Conservation (phyloP, 441 rosid species). For the Erysimum pusillum region DNA sequence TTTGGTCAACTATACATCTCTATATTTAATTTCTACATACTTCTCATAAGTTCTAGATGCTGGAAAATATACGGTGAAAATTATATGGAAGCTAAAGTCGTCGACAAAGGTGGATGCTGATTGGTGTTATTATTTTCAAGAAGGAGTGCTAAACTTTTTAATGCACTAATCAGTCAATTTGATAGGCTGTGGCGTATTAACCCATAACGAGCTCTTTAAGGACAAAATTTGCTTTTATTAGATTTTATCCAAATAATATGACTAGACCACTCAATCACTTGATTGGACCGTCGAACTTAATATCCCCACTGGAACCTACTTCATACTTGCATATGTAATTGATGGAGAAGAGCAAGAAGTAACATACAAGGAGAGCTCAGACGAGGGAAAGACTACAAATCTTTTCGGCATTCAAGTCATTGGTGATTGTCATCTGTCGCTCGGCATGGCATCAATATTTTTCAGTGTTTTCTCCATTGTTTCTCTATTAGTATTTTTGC, state of each 20-base stretch:
- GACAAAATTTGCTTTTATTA: conserved; percentile 49
- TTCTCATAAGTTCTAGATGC: conserved; percentile 5
- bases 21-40: neutral
- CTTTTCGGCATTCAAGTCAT: conserved; percentile 43
- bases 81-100: conserved; percentile 25
- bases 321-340: conserved; percentile 45
- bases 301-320: conserved; percentile 50
- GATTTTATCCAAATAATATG: conserved; percentile 41
- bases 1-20: neutral
- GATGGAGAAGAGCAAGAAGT: conserved; percentile 40
- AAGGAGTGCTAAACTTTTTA: conserved; percentile 44
- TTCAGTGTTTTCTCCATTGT: conserved; percentile 52
- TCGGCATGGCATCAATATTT: conserved; percentile 47
- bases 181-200: conserved; percentile 56
- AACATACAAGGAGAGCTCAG: conserved; percentile 48
- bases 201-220: conserved; percentile 42
- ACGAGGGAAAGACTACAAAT: conserved; percentile 37
- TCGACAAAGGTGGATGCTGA: neutral
- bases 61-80: conserved; percentile 17
- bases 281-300: conserved; percentile 46
- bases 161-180: conserved; percentile 52
- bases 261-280: conserved; percentile 20
- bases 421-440: conserved; percentile 41
- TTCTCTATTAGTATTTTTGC: conserved; percentile 45
- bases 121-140: conserved; percentile 39